These are phyloP conservation scores for Candida ovalis DNA, from an alignment of 805 yeast genomes.

Conservation along the genomic window DNA sequence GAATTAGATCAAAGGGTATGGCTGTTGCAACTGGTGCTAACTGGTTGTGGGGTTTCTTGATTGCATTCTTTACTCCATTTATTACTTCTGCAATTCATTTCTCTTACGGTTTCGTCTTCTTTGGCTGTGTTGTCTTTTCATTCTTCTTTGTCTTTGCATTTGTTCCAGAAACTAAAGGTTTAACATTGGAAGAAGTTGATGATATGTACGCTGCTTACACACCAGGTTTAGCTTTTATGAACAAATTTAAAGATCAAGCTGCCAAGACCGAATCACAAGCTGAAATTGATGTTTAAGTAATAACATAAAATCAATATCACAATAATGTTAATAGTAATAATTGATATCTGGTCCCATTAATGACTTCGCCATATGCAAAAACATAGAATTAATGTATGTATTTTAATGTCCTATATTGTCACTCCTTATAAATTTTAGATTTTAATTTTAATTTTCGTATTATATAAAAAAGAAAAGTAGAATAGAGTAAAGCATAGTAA, in stretches of 20 bases:
- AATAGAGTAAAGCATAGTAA: no score
- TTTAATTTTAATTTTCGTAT: no score
- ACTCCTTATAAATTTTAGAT: no score
- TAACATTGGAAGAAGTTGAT: constrained; percentile 54
- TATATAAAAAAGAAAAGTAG: no score
- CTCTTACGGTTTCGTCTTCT: constrained; percentile 54
- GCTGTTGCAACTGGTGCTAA: constrained; percentile 62
- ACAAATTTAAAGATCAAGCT: constrained; percentile 1
- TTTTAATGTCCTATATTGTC: not conserved
- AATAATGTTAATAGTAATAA: no score
- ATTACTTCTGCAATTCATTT: constrained; percentile 51
- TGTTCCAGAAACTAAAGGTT: constrained; percentile 54
- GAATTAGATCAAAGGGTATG: constrained; percentile 61
- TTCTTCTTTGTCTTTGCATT: constrained; percentile 51
- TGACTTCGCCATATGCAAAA: not conserved
- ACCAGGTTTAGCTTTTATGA: constrained; percentile 29
- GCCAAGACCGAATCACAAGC: not conserved
- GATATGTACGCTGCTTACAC: constrained; percentile 40
- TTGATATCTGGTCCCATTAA: no score
- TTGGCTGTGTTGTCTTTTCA: constrained; percentile 52
- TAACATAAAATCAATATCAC: not conserved
- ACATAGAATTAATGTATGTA: not conserved
- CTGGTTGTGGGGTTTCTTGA: constrained; percentile 60
- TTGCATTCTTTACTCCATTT: constrained; percentile 57
- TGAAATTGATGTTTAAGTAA: not conserved